phyloP scores from a whole-genome alignment of 2,329 filamentous ascomycete genomes.

The Westerdykella ornata region DNA sequence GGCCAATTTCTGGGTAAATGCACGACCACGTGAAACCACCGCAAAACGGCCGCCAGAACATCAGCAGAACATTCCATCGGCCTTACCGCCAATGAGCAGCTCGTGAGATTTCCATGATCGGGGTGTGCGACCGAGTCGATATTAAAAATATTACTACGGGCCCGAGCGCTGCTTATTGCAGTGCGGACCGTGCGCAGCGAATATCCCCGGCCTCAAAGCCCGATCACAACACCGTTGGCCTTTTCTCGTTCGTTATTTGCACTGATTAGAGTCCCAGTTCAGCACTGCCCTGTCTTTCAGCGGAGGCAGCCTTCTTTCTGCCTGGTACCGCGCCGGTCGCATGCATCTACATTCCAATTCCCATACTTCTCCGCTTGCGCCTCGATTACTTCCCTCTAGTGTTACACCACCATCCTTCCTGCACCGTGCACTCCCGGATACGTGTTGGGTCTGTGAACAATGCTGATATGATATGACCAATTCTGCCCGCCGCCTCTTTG shows the following conservation, averaged over 20 bases:
- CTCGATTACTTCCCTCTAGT: background rate
- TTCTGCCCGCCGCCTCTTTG: constrained; percentile 1
- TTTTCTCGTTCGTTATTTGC: constrained; percentile 2
- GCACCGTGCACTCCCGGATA: constrained; percentile 4
- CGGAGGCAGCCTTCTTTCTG: constrained; percentile 4
- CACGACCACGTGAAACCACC: constrained; percentile 4
- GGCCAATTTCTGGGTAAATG: background rate
- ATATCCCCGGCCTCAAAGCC: constrained; percentile 16
- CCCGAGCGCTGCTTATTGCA: constrained; percentile 17
- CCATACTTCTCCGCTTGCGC: background rate
- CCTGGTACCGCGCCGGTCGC: constrained; percentile 5
- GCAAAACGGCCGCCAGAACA: constrained; percentile 2
- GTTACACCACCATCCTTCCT: constrained; percentile 1
- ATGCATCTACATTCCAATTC: constrained; percentile 1
- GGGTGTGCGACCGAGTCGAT: constrained; percentile 11
- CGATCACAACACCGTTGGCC: constrained; percentile 6
- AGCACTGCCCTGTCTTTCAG: constrained; percentile 2
- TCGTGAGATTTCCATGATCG: background rate
- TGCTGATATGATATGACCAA: constrained; percentile 10
- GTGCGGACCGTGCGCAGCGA: constrained; percentile 14
- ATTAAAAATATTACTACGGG: constrained; percentile 19
- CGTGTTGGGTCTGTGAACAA: constrained; percentile 4
- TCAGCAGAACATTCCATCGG: constrained; percentile 3
- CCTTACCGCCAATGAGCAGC: constrained; percentile 6
- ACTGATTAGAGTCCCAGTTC: background rate